phyloP scores from a whole-genome alignment of 805 yeast species.

The Kodamaea neixiangensis region DNA sequence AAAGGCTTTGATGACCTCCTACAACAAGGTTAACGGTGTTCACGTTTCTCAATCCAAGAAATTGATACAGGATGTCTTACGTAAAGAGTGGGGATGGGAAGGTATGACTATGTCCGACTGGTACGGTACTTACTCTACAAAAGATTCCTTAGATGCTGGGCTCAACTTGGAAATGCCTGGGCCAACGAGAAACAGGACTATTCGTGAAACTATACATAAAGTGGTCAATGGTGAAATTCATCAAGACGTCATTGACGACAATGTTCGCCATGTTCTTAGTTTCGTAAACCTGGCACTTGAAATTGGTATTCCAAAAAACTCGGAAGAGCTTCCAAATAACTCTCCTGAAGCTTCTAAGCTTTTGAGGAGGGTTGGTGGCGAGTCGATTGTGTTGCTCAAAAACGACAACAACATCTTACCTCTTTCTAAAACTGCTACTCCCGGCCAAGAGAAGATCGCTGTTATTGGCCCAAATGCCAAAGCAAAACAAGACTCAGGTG shows the following conservation, averaged over 20 bases:
- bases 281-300: slow-evolving; percentile 46
- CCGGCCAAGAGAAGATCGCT: slow-evolving; percentile 30
- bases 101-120: slow-evolving; percentile 66
- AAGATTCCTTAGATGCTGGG: slow-evolving; percentile 52
- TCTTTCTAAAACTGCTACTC: slow-evolving; percentile 22
- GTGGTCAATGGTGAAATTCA: slow-evolving; percentile 43
- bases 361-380: slow-evolving; percentile 33
- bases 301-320: slow-evolving; percentile 42
- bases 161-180: slow-evolving; percentile 72
- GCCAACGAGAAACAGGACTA: slow-evolving; percentile 49
- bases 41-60: slow-evolving; percentile 52
- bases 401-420: slow-evolving; percentile 54
- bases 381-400: slow-evolving; percentile 57
- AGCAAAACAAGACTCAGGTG: slow-evolving; percentile 53
- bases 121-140: slow-evolving; percentile 56
- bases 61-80: slow-evolving; percentile 47
- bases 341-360: slow-evolving; percentile 29
- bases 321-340: slow-evolving; percentile 41
- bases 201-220: slow-evolving; percentile 41
- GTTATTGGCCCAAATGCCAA: slow-evolving; percentile 65
- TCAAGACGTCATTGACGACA: slow-evolving; percentile 44
- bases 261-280: slow-evolving; percentile 49
- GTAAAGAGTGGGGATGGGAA: slow-evolving; percentile 58
- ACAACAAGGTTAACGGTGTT: slow-evolving; percentile 62
- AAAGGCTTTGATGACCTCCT: slow-evolving; percentile 58